These are phyloP conservation scores for Rhodotorula taiwanensis DNA, from an alignment of 768 basidiomycete genomes.

Conservation along the genomic window DNA sequence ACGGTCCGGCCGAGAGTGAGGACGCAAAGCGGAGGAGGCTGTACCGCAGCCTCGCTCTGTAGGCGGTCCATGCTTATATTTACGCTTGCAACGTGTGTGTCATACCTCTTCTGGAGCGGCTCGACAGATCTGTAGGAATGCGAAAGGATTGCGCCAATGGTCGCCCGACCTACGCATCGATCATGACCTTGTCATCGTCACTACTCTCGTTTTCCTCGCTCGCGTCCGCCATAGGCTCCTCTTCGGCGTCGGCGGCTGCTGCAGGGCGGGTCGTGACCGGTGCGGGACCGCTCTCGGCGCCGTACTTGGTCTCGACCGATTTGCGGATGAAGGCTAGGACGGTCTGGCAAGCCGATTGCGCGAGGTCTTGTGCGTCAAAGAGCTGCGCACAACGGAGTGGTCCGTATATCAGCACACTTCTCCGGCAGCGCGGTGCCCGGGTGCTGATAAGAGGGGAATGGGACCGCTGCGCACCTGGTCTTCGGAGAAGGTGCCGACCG, in stretches of 20 bases:
- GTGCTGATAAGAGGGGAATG: not conserved
- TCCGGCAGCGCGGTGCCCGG: not conserved
- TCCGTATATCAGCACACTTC: too few species aligned
- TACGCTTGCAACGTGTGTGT: too few species aligned
- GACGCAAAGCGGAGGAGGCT: slow-evolving; percentile 2
- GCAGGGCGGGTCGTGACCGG: not conserved
- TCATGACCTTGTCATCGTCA: slow-evolving; percentile 20
- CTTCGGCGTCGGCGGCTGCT: slow-evolving; percentile 3
- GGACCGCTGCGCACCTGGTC: slow-evolving; percentile 36
- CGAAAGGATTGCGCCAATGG: too few species aligned
- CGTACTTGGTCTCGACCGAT: slow-evolving; percentile 35
- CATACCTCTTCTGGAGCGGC: too few species aligned
- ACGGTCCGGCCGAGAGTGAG: not conserved
- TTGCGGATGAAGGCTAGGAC: slow-evolving; percentile 36
- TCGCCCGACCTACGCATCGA: too few species aligned
- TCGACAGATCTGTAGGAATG: too few species aligned
- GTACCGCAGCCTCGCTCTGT: too few species aligned
- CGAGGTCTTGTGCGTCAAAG: slow-evolving; percentile 32
- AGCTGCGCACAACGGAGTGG: too few species aligned
- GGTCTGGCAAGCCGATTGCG: slow-evolving; percentile 7
- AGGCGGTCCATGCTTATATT: too few species aligned
- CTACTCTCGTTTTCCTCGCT: slow-evolving; percentile 1
- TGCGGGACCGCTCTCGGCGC: slow-evolving; percentile 8
- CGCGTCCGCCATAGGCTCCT: not conserved
- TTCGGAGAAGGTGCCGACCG: slow-evolving; percentile 14